Evolutionary conservation across 2,329 filamentous ascomycete species (phyloP).

Genomic region (Calonectria pauciramosa): DNA sequence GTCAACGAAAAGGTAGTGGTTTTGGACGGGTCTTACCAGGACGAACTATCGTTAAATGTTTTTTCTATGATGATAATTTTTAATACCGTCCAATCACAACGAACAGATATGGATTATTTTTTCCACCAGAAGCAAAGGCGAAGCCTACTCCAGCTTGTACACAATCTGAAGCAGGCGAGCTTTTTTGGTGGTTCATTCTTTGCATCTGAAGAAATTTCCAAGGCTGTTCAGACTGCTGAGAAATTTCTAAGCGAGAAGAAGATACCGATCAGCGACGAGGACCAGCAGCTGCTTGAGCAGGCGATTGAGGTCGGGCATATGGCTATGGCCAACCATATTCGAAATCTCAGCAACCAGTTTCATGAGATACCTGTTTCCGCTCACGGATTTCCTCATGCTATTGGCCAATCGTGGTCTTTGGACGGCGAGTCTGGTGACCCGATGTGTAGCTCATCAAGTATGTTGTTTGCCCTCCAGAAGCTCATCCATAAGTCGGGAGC

Average conservation of each 20-base stretch:
- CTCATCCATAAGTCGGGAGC: constrained; percentile 62
- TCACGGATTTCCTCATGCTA: constrained; percentile 73
- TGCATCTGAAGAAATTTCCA: constrained; percentile 71
- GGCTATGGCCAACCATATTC: constrained; percentile 72
- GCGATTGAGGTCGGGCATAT: constrained; percentile 76
- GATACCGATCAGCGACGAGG: constrained; percentile 70
- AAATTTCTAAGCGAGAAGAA: constrained; percentile 76
- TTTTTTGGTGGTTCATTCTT: constrained; percentile 90
- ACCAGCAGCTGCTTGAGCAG: constrained; percentile 71
- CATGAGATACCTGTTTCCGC: constrained; percentile 86
- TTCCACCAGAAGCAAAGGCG: constrained; percentile 83
- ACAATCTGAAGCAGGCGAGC: constrained; percentile 84
- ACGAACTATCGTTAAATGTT: constrained; percentile 85
- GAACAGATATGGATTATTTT: constrained; percentile 87
- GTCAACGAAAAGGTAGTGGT: constrained; percentile 80
- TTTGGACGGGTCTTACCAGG: constrained; percentile 86
- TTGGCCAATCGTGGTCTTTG: constrained; percentile 77
- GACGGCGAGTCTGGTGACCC: constrained; percentile 64
- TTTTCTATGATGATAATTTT: constrained; percentile 88
- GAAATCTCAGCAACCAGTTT: constrained; percentile 75
- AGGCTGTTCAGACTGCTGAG: constrained; percentile 75
- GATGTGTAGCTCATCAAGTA: constrained; percentile 63
- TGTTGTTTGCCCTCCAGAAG: constrained; percentile 67
- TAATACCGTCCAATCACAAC: constrained; percentile 90
- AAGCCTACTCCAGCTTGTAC: constrained; percentile 76